Percentiles rank a stretch among this genome's conserved stretches.
These are phyloP conservation scores for Arxiozyma slooffiae DNA, from an alignment of 1,139 yeast genomes.

Conservation along the genomic window DNA sequence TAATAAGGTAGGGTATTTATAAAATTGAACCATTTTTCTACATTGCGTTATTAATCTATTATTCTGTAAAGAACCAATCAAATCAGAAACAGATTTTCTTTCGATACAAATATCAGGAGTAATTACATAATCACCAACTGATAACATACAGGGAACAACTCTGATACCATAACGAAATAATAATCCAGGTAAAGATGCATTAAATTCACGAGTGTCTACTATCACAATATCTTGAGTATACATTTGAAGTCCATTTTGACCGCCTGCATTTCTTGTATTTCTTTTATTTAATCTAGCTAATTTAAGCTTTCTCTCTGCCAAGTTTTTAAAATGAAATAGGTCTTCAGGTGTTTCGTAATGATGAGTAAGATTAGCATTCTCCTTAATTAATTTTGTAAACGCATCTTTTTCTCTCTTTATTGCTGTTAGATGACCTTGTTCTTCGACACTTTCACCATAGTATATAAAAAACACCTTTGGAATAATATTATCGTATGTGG, in stretches of 20 bases:
- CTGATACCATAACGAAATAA: conserved; percentile 65
- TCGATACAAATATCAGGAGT: conserved; percentile 86
- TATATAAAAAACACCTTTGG: conserved; percentile 74
- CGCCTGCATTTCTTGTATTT: conserved; percentile 86
- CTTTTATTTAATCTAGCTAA: conserved; percentile 32
- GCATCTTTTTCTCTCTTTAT: conserved; percentile 86
- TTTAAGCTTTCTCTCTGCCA: conserved; percentile 29
- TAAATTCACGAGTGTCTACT: conserved; percentile 89
- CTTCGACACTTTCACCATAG: conserved; percentile 85
- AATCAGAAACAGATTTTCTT: conserved; percentile 86
- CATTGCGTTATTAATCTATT: conserved; percentile 83
- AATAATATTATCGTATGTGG: conserved; percentile 44
- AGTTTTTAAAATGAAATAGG: conserved; percentile 33
- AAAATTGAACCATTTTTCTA: conserved; percentile 76
- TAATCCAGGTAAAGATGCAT: conserved; percentile 78
- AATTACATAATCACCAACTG: conserved; percentile 87
- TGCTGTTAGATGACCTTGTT: conserved; percentile 62
- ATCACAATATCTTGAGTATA: conserved; percentile 51
- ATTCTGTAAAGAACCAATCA: conserved; percentile 70
- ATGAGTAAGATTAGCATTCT: conserved; percentile 75
- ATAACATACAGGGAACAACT: conserved; percentile 76
- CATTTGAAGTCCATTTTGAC: conserved; percentile 44
- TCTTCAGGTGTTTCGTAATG: no score
- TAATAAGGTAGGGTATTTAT: conserved; percentile 69
- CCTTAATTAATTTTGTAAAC: conserved; percentile 73